Base-by-base conservation (phyloP, 495 filamentous ascomycete genomes). In the Talaromyces liani region DNA sequence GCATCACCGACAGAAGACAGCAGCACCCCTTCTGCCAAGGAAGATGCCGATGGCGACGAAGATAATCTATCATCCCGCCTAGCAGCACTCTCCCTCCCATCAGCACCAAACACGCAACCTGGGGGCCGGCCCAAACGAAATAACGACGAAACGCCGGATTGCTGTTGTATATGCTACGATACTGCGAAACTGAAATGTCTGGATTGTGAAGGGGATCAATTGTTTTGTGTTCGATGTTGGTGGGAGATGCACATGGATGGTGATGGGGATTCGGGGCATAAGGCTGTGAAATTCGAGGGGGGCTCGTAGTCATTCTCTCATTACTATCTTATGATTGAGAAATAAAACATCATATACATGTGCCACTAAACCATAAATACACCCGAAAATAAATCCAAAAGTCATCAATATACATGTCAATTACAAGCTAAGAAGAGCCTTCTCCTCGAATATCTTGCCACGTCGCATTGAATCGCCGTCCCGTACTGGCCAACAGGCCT, bases 401-500 rank as follows among this genome's bases (percentile, higher is more conserved):
- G 27, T 29, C 58, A 39, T 41, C 12, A 41, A 4, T 16, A 16
- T 60, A 36, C 31, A 14, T 36, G 7, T 60, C 58, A 22, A 10
- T 20, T 12, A 39, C 7, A 24, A 60, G 33, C 33, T 56, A 56
- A 27, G 22, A 24, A 16, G 22, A 20, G 4, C 29, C 20, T 24
- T 60, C 34, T 7, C 58, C 89, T 3, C 86, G 91, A 53, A 96
- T 87, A 72, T 96, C 91, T 72, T 92, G 85, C 91, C 91, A 95
- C 18, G 86, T 90, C n/a, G 91, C 89, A 62, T 87, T 87, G 63
- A 92, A 89, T 16, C 90, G 80, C 60, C 93, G 77, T 2, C 91
- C 87, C 5, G 91, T 93, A 66, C 84, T 90, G 2, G 90, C 90
- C 34, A 98, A 77, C 62, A 98, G 75, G 3, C 91, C 90, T 75